Conservation (phyloP, 2,329 filamentous ascomycete genomes). For the Diaporthe australafricana region DNA sequence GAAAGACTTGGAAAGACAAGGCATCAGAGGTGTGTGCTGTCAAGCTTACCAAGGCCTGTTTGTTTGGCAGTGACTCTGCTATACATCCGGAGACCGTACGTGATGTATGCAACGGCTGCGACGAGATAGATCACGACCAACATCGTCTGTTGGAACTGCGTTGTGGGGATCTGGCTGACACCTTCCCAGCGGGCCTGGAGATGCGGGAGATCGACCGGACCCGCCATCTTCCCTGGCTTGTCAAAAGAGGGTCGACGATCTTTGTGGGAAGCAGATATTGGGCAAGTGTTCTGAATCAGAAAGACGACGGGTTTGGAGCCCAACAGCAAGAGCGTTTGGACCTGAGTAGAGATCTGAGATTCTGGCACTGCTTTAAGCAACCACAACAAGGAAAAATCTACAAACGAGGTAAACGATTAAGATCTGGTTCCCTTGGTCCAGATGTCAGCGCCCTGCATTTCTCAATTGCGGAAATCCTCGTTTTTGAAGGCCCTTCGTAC, state of each 20-base stretch:
- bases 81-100: conserved; percentile 12
- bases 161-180: neutral
- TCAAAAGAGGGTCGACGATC: too few relatives aligned
- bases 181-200: neutral
- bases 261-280: neutral
- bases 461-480: too few relatives aligned
- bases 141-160: neutral
- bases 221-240: neutral
- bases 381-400: too few relatives aligned
- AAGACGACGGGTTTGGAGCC: too few relatives aligned
- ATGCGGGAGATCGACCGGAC: neutral
- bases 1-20: too few relatives aligned
- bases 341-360: neutral
- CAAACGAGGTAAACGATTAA: too few relatives aligned
- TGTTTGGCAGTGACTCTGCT: neutral
- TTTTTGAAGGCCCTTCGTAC: too few relatives aligned
- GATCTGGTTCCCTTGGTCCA: too few relatives aligned
- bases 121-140: neutral
- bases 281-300: neutral
- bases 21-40: fast-evolving
- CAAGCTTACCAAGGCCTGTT: neutral
- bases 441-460: too few relatives aligned
- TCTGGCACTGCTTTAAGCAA: neutral
- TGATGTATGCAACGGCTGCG: neutral
- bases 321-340: neutral